A percentile compares a stretch with the other conserved stretches of the same genome.
phyloP scores from a whole-genome alignment of 305 asterid genomes.

The Fraxinus dipetala region DNA sequence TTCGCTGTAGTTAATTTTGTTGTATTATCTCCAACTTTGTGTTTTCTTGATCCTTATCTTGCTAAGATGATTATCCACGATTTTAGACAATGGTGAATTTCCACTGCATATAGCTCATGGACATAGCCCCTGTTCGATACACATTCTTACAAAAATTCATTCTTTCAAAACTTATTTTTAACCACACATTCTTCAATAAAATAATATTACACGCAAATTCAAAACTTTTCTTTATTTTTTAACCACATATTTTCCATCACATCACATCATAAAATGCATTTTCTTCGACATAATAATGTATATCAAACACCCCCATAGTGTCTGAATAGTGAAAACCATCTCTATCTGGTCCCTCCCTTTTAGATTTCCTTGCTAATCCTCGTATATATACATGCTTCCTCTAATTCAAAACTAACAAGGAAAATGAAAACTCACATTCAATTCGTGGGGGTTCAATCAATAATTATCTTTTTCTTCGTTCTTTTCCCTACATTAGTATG shows the following conservation, averaged over 20 bases:
- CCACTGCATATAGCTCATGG: background rate
- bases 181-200: no score
- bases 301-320: background rate
- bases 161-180: no score
- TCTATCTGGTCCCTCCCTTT: background rate
- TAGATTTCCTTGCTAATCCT: background rate
- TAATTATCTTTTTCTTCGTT: constrained; percentile 3
- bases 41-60: constrained; percentile 8
- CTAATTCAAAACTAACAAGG: background rate
- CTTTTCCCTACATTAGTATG: constrained; percentile 4
- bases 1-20: background rate
- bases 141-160: no score
- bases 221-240: no score
- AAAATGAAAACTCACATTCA: constrained; percentile 6
- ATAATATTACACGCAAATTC: no score
- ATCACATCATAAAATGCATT: no score
- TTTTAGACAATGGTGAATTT: background rate
- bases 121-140: background rate
- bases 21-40: background rate
- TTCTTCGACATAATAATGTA: no score
- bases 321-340: background rate
- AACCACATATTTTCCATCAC: no score
- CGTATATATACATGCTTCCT: background rate
- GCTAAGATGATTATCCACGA: background rate
- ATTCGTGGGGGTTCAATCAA: background rate